A percentile compares a stretch with the other conserved stretches of the same genome.
Evolutionary conservation across 768 basidiomycete genomes (phyloP).

Genomic region (Lactifluus piperatus): DNA sequence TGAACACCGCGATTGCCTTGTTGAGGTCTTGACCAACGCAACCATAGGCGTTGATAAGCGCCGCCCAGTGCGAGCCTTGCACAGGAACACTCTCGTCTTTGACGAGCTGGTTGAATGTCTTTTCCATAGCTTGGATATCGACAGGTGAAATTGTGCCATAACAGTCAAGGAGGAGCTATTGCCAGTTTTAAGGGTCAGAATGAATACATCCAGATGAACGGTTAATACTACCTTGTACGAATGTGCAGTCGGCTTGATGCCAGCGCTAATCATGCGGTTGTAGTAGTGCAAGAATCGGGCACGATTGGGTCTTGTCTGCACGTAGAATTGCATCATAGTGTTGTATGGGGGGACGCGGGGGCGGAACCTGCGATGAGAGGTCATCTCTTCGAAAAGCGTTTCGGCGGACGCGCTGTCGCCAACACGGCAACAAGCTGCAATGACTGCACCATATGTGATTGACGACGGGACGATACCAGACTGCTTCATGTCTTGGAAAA

Average conservation of each 20-base stretch:
- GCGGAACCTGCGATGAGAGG: constrained; percentile 57
- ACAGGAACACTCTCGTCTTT: constrained; percentile 38
- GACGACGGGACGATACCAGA: constrained; percentile 55
- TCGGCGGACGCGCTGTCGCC: constrained; percentile 82
- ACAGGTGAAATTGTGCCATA: constrained; percentile 83
- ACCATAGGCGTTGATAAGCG: constrained; percentile 85
- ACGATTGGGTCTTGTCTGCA: constrained; percentile 82
- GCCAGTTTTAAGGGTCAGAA: background rate
- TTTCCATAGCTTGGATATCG: constrained; percentile 62
- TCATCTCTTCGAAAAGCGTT: constrained; percentile 82
- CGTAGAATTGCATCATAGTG: constrained; percentile 97
- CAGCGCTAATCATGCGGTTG: constrained; percentile 47
- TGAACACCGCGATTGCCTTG: constrained; percentile 68
- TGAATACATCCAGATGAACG: background rate
- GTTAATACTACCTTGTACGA: constrained; percentile 77
- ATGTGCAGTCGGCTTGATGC: constrained; percentile 72
- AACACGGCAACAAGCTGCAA: constrained; percentile 88
- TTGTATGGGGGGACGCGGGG: constrained; percentile 94
- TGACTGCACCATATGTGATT: constrained; percentile 92
- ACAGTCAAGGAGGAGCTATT: constrained; percentile 76
- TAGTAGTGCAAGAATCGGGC: constrained; percentile 69
- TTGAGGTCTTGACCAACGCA: constrained; percentile 69
- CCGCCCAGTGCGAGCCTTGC: constrained; percentile 65
- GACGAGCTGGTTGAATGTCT: constrained; percentile 53
- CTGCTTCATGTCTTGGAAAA: constrained; percentile 84